Base-by-base conservation (phyloP, 164 flowering plant genomes). In the Berberis vulgaris region DNA sequence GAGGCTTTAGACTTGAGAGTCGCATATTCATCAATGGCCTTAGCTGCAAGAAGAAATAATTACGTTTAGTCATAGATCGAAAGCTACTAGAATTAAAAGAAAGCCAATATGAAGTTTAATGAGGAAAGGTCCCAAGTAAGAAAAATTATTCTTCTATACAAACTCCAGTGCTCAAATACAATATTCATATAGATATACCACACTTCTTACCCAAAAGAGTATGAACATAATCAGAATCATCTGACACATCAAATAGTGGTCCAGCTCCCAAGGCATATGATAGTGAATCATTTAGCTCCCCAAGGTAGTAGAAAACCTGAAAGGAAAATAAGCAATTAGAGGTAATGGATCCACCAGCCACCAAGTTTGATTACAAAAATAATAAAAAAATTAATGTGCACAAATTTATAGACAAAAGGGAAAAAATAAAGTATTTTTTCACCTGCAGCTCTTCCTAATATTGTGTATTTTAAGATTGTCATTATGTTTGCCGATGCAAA, bases 221-320 rank as follows among this genome's bases (percentile, higher is more conserved):
- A 62, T 84, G 84, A 59, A 91, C 91, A 66, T 73, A 77, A 65
- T 77, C 80, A 65, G 97, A 87, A 65, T 91, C 97, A 76, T 89
- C 99, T n/a, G 96, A 89, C 43, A 94, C 89, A 77, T 94, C 90
- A 81, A 94, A 94, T 7, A 84, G 61, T 44, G 96, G 81, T 54
- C 97, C 96, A 68, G 97, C 97, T 73, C 97, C 96, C 54, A 94
- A 84, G 7, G 99, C 99, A 81, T 91, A 94, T 9, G 91, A 81
- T 45, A 94, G 67, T 5, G 97, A 86, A 62, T 94, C 99, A 75
- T 91, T 82, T 26, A 84, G 83, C 72, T 94, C 99, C 58, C 96
- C 87, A 76, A 91, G 72, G 71, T 87, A 85, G 71, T 87, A 94
- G 75, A 89, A 91, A 26, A 94, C 96, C 99, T 91, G 84, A 3